Evolutionary conservation across 495 filamentous ascomycete species (phyloP).

Genomic region (Aspergillus indologenus): DNA sequence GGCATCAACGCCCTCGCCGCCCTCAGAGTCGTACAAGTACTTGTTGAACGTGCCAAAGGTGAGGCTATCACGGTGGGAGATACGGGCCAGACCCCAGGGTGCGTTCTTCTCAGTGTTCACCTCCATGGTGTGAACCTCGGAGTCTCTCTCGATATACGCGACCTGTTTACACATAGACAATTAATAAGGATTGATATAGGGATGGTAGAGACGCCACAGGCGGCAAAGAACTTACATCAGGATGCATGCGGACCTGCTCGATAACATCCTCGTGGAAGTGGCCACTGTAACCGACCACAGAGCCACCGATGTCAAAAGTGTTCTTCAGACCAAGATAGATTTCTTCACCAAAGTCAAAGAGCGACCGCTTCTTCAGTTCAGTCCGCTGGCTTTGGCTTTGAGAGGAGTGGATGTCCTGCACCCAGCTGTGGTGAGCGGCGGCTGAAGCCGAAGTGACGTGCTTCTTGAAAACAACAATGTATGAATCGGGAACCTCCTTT

Average conservation of each 20-base stretch:
- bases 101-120: slow-evolving; percentile 75
- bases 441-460: slow-evolving; percentile 70
- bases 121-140: slow-evolving; percentile 76
- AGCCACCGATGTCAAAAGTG: slow-evolving; percentile 85
- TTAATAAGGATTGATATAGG: slow-evolving; percentile 3
- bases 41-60: slow-evolving; percentile 95
- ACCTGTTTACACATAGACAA: slow-evolving; percentile 56
- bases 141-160: slow-evolving; percentile 94
- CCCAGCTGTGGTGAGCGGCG: slow-evolving; percentile 81
- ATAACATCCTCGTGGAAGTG: slow-evolving; percentile 93
- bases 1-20: slow-evolving; percentile 97
- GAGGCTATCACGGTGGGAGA: slow-evolving; percentile 87
- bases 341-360: slow-evolving; percentile 67
- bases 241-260: slow-evolving; percentile 90
- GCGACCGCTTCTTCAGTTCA: slow-evolving; percentile 87
- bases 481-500: slow-evolving; percentile 80
- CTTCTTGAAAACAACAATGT: slow-evolving; percentile 98
- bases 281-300: slow-evolving; percentile 86
- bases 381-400: slow-evolving; percentile 59
- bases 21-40: slow-evolving; percentile 87
- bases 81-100: slow-evolving; percentile 96
- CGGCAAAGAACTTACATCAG: slow-evolving; percentile 74
- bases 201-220: background rate
- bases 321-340: slow-evolving; percentile 86
- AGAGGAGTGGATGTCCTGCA: slow-evolving; percentile 66